Percentiles rank a stretch among this genome's conserved stretches.
Conservation (phyloP, 768 basidiomycete genomes). For the Macrolepiota dolichaula region DNA sequence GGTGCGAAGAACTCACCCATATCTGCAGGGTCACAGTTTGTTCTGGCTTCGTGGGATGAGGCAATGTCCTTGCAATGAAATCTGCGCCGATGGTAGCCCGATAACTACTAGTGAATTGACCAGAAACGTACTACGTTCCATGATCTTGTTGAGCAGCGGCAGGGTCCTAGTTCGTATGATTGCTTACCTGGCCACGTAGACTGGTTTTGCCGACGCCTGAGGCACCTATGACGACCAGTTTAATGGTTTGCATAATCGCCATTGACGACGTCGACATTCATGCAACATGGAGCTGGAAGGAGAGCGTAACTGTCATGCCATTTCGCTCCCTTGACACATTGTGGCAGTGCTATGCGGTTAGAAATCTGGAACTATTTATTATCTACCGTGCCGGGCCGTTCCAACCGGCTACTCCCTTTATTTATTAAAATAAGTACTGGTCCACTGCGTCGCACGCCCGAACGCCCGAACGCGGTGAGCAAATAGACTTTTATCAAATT, state of each 20-base stretch:
- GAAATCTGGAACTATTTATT: too few relatives aligned
- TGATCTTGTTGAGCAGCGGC: neutral
- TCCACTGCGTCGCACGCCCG: too few relatives aligned
- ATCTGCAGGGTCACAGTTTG: constrained; percentile 67
- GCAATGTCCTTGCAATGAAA: constrained; percentile 75
- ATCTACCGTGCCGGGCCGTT: too few relatives aligned
- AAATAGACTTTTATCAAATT: too few relatives aligned
- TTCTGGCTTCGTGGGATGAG: constrained; percentile 51
- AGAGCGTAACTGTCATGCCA: neutral
- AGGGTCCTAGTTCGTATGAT: neutral
- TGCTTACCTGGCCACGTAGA: constrained; percentile 64
- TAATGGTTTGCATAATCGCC: constrained; percentile 62
- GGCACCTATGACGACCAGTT: constrained; percentile 78
- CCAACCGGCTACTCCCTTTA: too few relatives aligned
- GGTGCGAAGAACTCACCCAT: constrained; percentile 31
- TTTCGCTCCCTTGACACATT: neutral
- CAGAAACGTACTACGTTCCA: constrained; percentile 63
- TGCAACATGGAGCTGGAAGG: constrained; percentile 9
- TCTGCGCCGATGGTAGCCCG: constrained; percentile 88
- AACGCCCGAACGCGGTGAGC: too few relatives aligned
- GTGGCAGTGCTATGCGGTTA: constrained; percentile 2
- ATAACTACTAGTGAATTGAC: constrained; percentile 73
- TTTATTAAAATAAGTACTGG: too few relatives aligned
- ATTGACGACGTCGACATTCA: constrained; percentile 15
- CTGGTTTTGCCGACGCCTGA: constrained; percentile 87